A percentile compares a stretch with the other conserved stretches of the same genome.
Evolutionary conservation across 2,329 filamentous ascomycete genomes (phyloP).

Genomic region (Passalora sequoiae): DNA sequence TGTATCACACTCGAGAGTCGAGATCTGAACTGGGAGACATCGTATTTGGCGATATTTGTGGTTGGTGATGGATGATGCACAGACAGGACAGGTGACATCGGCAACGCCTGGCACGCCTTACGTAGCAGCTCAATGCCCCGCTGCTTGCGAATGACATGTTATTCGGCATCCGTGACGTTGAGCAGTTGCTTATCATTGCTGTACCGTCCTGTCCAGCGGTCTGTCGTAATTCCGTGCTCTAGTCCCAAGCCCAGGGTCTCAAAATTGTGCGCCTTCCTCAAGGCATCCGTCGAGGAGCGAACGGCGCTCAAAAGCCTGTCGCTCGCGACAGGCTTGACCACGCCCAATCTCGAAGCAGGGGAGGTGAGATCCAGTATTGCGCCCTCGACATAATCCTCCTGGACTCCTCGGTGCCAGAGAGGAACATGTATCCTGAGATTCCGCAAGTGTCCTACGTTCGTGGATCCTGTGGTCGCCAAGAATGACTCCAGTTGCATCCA

Average conservation of each 20-base stretch:
- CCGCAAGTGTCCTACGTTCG: constrained; percentile 11
- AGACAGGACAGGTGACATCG: constrained; percentile 3
- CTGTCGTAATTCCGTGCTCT: constrained; percentile 14
- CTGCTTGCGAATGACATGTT: constrained; percentile 13
- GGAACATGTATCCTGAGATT: constrained; percentile 16
- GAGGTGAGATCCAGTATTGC: constrained; percentile 22
- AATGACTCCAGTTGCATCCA: constrained; percentile 24
- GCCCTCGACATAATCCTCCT: constrained; percentile 20
- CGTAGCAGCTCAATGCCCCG: constrained; percentile 15
- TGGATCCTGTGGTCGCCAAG: constrained; percentile 16
- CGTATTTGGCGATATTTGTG: constrained; percentile 9
- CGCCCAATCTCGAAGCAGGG: constrained; percentile 16
- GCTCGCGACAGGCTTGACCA: constrained; percentile 14
- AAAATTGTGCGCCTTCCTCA: constrained; percentile 10
- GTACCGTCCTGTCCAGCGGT: constrained; percentile 17
- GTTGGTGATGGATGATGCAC: constrained; percentile 9
- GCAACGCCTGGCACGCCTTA: constrained; percentile 5
- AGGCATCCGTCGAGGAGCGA: constrained; percentile 9
- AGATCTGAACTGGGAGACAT: constrained; percentile 13
- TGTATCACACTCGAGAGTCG: constrained; percentile 7
- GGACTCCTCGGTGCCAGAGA: constrained; percentile 16
- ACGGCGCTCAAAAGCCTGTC: constrained; percentile 20
- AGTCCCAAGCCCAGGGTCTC: constrained; percentile 11
- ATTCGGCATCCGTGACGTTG: constrained; percentile 12
- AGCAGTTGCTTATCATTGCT: constrained; percentile 13